Base-by-base conservation (phyloP, 73 alveolate species). In the Symbiodinium pilosum region DNA sequence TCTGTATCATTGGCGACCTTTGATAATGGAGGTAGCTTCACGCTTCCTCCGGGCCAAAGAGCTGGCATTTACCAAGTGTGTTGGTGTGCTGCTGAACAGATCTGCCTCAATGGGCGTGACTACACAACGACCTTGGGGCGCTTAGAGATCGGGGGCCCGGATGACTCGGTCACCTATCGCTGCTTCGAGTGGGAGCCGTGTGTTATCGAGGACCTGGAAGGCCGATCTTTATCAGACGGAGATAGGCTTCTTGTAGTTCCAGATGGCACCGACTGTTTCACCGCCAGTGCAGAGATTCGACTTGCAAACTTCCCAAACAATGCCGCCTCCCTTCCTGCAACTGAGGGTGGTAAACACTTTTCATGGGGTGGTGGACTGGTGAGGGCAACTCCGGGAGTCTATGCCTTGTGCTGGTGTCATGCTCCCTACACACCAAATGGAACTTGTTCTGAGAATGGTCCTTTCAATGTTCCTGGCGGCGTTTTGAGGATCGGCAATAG, bases 181-280 rank as follows among this genome's bases (percentile, higher is more conserved):
- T 93, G 98, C 71, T 93, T 77, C 38, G 93, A 93, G 44, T 93
- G 98, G 98, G 93, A 81, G 93, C 93, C 98, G 24, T 93, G 98
- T 43, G 28, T 39, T 68, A 93, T 93, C 26, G 92, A 75, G 34
- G 92, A 93, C 38, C 44, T 93, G 84, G 91, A 77, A 52, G 98
- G 98, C 16, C 34, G 84, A 4, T 51, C 40, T 12, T 71, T 93
- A 36, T 51, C 98, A 7, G 84, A 93, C 9, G 98, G 98, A 40
- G 98, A 77, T 36, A 92, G 98, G 59, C 38, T 93, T 71, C 42
- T 73, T 34, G 98, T 93, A 41, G 92, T 93, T 42, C 84, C 98
- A 14, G 98, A 91, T 71, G 97, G 97, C 81, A 91, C 97, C 32
- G 97, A 91, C 36, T 91, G 97, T 40, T 43, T 43, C 75, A 84